phyloP scores from a whole-genome alignment of 306 rosid genomes.

The Citrullus mucosospermus region DNA sequence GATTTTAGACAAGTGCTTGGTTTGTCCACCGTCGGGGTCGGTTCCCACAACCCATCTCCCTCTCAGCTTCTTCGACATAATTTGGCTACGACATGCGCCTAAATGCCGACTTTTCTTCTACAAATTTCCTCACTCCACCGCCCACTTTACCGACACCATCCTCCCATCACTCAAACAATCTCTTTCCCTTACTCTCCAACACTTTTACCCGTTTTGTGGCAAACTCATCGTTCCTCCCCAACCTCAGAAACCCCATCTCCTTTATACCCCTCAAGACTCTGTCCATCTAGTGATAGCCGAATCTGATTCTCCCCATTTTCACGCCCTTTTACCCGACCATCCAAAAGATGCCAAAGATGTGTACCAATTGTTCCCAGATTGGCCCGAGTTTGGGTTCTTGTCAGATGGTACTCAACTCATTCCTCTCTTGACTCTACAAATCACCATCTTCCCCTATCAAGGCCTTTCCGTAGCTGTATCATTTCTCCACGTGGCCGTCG shows the following conservation, averaged over 20 bases:
- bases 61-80: conserved; percentile 18
- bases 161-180: conserved; percentile 21
- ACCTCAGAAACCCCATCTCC: conserved; percentile 16
- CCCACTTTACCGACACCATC: conserved; percentile 1
- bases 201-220: conserved; percentile 17
- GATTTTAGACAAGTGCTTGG: background rate
- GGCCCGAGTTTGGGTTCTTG: background rate
- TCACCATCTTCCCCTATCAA: conserved; percentile 13
- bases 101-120: conserved; percentile 19
- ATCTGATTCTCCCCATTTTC: conserved; percentile 4
- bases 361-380: conserved; percentile 5
- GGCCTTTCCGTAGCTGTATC: conserved; percentile 8
- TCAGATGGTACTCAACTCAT: background rate
- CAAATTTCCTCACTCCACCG: conserved; percentile 13
- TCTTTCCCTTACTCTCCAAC: conserved; percentile 22
- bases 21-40: conserved; percentile 18
- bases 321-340: background rate
- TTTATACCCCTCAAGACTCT: conserved; percentile 3
- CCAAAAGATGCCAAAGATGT: conserved; percentile 1
- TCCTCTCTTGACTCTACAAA: conserved; percentile 16
- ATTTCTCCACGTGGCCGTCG: conserved; percentile 14
- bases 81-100: background rate
- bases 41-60: conserved; percentile 22
- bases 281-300: conserved; percentile 10
- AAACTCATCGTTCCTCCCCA: conserved; percentile 20